Percentiles rank a stretch among this genome's conserved stretches.
Conservation (phyloP, 2,329 filamentous ascomycete genomes). For the Colletotrichum sidae region DNA sequence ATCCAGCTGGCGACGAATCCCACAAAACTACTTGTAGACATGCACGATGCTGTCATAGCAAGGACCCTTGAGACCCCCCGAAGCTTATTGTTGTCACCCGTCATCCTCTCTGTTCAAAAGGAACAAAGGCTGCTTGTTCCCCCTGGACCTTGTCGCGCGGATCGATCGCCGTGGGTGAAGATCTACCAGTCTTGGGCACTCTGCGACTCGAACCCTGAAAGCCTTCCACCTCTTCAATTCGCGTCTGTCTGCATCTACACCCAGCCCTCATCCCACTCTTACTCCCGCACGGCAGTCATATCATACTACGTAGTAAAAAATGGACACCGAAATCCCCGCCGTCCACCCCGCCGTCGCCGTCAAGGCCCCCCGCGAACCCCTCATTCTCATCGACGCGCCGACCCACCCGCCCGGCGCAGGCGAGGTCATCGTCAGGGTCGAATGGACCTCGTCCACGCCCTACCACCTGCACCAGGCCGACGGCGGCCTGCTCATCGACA, state of each 20-base stretch:
- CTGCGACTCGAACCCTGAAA: neutral
- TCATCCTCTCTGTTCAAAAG: constrained; percentile 2
- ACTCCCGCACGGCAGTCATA: neutral
- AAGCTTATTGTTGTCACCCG: constrained; percentile 15
- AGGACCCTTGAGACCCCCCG: constrained; percentile 11
- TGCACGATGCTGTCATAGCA: constrained; percentile 35
- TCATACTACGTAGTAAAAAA: neutral
- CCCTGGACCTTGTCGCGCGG: neutral
- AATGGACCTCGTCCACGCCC: constrained; percentile 71
- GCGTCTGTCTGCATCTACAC: neutral
- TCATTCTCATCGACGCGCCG: constrained; percentile 40
- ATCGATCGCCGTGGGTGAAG: constrained; percentile 4
- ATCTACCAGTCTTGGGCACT: neutral
- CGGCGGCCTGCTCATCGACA: constrained; percentile 64
- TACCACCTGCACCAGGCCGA: constrained; percentile 72
- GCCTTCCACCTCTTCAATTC: neutral
- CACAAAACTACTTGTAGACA: constrained; percentile 11
- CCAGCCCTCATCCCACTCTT: neutral
- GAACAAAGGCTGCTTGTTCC: neutral
- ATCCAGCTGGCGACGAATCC: constrained; percentile 1
- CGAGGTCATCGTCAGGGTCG: constrained; percentile 65
- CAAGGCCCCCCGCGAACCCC: constrained; percentile 39
- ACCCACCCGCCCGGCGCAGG: constrained; percentile 50
- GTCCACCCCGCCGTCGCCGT: constrained; percentile 44
- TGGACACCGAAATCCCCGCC: constrained; percentile 39